Evolutionary conservation across 2,329 filamentous ascomycete species (phyloP).

Genomic region (Monilinia fructigena): DNA sequence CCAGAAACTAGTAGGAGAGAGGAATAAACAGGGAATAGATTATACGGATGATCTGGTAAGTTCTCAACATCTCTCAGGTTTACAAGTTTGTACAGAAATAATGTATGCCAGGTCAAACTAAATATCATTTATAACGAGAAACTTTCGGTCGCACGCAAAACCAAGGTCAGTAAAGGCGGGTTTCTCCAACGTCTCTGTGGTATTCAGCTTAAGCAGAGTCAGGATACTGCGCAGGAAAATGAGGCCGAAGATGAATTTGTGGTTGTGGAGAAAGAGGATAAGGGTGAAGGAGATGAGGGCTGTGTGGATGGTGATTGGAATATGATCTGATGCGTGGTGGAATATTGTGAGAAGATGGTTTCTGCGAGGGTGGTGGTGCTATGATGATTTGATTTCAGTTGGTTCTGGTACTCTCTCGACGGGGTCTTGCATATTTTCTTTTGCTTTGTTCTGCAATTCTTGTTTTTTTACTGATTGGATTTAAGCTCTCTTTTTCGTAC

Average conservation of each 20-base stretch:
- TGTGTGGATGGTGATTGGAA: background rate
- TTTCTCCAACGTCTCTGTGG: background rate
- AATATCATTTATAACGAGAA: background rate
- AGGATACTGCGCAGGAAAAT: background rate
- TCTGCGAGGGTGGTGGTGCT: background rate
- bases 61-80: no score
- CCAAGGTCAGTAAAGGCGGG: background rate
- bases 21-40: background rate
- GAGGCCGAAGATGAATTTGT: constrained; percentile 4
- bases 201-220: background rate
- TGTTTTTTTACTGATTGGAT: no score
- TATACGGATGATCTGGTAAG: background rate
- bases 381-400: no score
- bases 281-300: no score
- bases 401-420: no score
- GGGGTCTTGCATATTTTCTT: no score
- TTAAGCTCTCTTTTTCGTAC: no score
- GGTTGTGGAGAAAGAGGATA: background rate
- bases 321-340: background rate
- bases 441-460: no score
- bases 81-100: background rate
- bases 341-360: background rate
- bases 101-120: background rate
- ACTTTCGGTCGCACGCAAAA: background rate
- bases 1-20: background rate